Percentiles rank a stretch among this genome's conserved stretches.
Conservation (phyloP, 257 asterid species). For the Gentiana straminea region DNA sequence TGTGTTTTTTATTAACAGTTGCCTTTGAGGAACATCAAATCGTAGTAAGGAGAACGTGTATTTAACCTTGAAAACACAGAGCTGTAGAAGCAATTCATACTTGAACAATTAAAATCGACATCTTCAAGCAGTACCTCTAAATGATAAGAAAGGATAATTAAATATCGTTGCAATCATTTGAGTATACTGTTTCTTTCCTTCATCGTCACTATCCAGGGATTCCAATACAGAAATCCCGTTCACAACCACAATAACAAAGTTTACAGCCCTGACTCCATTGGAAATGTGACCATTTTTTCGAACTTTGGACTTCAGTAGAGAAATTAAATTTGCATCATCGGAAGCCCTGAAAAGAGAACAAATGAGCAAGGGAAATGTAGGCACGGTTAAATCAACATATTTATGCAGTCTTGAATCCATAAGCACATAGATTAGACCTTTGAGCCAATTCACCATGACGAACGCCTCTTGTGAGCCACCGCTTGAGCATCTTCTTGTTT, state of each 20-base stretch:
- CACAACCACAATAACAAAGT: slow-evolving; percentile 67
- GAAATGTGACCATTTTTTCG: slow-evolving; percentile 14
- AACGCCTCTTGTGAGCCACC: slow-evolving; percentile 70
- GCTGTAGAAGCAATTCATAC: too few species aligned
- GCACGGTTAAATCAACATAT: background rate
- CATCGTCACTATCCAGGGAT: slow-evolving; percentile 32
- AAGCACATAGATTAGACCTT: slow-evolving; percentile 31
- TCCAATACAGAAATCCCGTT: slow-evolving; percentile 62
- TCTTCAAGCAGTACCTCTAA: slow-evolving; percentile 35
- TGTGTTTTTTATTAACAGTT: too few species aligned
- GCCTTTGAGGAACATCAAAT: too few species aligned
- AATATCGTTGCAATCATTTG: slow-evolving; percentile 34
- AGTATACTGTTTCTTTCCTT: slow-evolving; percentile 20
- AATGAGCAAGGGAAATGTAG: background rate
- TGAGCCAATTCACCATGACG: slow-evolving; percentile 45
- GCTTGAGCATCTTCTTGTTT: slow-evolving; percentile 29
- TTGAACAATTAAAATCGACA: background rate
- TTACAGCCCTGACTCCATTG: slow-evolving; percentile 24
- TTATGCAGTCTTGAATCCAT: background rate
- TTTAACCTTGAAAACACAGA: too few species aligned
- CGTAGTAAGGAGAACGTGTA: too few species aligned
- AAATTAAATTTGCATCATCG: slow-evolving; percentile 26
- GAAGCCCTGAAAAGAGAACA: slow-evolving; percentile 41
- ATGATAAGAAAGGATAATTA: slow-evolving; percentile 50
- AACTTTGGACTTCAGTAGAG: slow-evolving; percentile 31